phyloP scores from a whole-genome alignment of 352 stramenopile species.

The Blastocystis sp. region DNA sequence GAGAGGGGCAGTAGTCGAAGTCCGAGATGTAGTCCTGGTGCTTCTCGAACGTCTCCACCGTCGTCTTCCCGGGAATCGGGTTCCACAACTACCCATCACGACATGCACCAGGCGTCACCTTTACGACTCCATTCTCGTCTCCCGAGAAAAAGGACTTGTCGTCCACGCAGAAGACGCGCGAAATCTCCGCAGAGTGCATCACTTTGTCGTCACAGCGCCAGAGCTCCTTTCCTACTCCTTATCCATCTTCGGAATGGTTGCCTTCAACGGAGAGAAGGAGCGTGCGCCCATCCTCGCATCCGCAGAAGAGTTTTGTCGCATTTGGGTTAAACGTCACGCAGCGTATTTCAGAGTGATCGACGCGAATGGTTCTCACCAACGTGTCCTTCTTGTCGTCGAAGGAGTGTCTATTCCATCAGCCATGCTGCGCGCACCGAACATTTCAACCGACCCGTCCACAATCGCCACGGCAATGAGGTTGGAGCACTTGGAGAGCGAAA shows the following conservation, averaged over 20 bases:
- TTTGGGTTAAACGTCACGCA: conserved; percentile 36
- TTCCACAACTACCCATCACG: conserved; percentile 57
- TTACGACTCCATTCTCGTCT: conserved; percentile 61
- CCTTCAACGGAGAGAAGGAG: conserved; percentile 9
- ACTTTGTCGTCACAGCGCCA: conserved; percentile 30
- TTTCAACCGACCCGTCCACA: conserved; percentile 57
- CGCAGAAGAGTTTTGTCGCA: conserved; percentile 62
- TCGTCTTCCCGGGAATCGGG: conserved; percentile 7
- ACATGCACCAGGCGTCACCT: neutral
- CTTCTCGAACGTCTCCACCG: conserved; percentile 21
- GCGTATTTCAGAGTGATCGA: conserved; percentile 17
- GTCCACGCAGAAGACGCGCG: conserved; percentile 33
- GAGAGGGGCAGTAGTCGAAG: conserved; percentile 40
- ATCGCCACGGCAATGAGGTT: neutral
- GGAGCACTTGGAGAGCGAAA: conserved; percentile 19
- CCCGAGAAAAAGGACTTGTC: conserved; percentile 63
- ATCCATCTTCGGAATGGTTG: neutral
- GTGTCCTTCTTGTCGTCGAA: conserved; percentile 34
- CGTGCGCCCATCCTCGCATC: conserved; percentile 37
- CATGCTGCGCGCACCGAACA: neutral
- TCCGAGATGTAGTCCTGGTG: conserved; percentile 68
- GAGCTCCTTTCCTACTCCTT: conserved; percentile 10
- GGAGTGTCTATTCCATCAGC: neutral
- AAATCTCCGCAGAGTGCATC: conserved; percentile 36
- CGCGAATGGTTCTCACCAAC: neutral